Evolutionary conservation across 176 grass and related monocot species (phyloP).

Genomic region (Dendrocalamus sinicus): DNA sequence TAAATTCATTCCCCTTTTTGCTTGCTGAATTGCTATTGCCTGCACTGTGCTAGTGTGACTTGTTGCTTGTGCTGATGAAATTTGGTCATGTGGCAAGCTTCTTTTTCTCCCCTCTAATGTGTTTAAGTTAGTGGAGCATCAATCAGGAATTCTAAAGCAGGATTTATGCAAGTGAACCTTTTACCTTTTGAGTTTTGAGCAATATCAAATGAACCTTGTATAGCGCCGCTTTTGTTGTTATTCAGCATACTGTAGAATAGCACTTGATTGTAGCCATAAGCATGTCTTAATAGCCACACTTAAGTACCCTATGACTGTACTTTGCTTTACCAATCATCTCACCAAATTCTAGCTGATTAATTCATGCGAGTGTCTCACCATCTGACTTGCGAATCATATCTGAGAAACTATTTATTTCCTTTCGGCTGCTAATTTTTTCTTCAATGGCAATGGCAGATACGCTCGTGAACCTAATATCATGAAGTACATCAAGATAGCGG

Average conservation of each 20-base stretch:
- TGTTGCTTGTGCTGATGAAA: constrained; percentile 21
- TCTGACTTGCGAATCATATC: constrained; percentile 19
- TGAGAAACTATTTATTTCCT: background rate
- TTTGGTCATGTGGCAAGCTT: background rate
- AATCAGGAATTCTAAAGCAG: constrained; percentile 32
- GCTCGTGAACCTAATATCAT: constrained; percentile 86
- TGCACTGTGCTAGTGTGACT: background rate
- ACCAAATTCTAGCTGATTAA: background rate
- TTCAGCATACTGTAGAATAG: constrained; percentile 20
- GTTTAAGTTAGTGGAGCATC: constrained; percentile 37
- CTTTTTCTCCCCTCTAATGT: constrained; percentile 28
- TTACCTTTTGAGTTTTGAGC: constrained; percentile 27
- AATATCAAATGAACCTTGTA: constrained; percentile 18
- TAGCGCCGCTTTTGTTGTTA: background rate
- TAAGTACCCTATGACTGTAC: constrained; percentile 15
- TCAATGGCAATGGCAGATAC: constrained; percentile 59
- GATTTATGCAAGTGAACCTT: constrained; percentile 28
- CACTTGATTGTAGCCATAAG: constrained; percentile 10
- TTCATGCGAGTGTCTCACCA: background rate
- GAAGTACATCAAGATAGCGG: constrained; percentile 96
- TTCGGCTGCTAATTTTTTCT: constrained; percentile 33
- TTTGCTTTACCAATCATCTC: constrained; percentile 6
- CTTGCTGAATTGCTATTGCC: constrained; percentile 4
- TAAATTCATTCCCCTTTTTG: constrained; percentile 20
- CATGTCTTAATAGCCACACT: constrained; percentile 15